Conservation (phyloP, 1,139 yeast species). For the Trichomonascaceae sp. region DNA sequence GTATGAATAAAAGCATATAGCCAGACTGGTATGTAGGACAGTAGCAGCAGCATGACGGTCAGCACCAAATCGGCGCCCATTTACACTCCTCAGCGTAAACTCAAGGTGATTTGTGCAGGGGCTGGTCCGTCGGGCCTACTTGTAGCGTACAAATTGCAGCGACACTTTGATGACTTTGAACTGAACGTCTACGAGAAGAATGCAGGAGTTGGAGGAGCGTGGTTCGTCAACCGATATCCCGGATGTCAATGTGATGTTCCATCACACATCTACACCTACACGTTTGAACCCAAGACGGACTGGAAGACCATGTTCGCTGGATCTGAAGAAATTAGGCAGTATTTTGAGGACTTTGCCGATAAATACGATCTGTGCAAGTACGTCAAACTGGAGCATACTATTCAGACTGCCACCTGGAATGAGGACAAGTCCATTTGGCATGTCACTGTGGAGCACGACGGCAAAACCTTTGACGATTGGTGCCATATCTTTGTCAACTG, state of each 20-base stretch:
- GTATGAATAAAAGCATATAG: too few species aligned
- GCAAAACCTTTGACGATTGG: slow-evolving; percentile 13
- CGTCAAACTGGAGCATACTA: slow-evolving; percentile 23
- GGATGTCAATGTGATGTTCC: slow-evolving; percentile 37
- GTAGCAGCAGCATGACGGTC: too few species aligned
- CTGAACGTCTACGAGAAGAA: slow-evolving; percentile 32
- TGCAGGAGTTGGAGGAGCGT: slow-evolving; percentile 38
- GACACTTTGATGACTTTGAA: slow-evolving; percentile 12
- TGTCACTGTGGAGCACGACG: slow-evolving; percentile 16
- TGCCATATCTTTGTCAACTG: slow-evolving; percentile 29
- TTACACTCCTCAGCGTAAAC: not conserved
- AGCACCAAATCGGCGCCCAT: not conserved
- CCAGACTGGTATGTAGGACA: too few species aligned
- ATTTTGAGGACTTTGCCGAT: slow-evolving; percentile 29
- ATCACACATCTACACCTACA: slow-evolving; percentile 38
- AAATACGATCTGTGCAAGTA: slow-evolving; percentile 26
- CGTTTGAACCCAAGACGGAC: slow-evolving; percentile 23
- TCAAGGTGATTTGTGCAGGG: not conserved
- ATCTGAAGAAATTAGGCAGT: slow-evolving; percentile 36
- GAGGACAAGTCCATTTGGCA: slow-evolving; percentile 29
- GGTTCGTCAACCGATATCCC: slow-evolving; percentile 41
- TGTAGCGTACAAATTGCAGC: not conserved
- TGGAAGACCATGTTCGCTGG: slow-evolving; percentile 31
- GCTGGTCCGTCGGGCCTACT: not conserved
- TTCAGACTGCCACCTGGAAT: slow-evolving; percentile 24